Evolutionary conservation across 768 basidiomycete genomes (phyloP).

Genomic region (Termitomyces bulborhizus): DNA sequence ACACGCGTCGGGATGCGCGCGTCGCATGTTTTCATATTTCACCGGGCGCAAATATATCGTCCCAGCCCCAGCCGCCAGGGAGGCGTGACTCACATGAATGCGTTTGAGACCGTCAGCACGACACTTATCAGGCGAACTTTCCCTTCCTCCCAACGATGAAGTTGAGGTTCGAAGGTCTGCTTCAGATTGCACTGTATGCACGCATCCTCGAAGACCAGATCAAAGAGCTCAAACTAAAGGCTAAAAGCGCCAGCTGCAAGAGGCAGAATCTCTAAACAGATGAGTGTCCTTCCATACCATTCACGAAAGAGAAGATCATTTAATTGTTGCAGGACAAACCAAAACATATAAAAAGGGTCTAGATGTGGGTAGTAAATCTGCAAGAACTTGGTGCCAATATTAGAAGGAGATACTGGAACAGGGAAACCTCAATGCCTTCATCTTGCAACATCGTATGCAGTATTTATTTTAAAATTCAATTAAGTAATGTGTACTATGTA

Average conservation of each 20-base stretch:
- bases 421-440: no score
- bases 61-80: constrained; percentile 20
- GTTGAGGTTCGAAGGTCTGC: constrained; percentile 17
- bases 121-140: constrained; percentile 33
- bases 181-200: constrained; percentile 23
- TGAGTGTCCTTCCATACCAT: constrained; percentile 23
- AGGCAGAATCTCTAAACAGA: constrained; percentile 48
- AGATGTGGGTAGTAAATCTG: no score
- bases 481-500: no score
- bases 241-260: constrained; percentile 33
- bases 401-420: no score
- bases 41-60: constrained; percentile 33
- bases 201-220: constrained; percentile 23
- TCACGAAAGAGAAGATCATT: no score
- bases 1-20: no score
- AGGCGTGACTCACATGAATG: constrained; percentile 22
- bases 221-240: constrained; percentile 19
- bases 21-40: constrained; percentile 7
- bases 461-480: neutral
- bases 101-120: constrained; percentile 19
- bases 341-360: no score
- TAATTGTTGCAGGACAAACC: no score
- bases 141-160: constrained; percentile 27
- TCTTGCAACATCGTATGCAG: no score
- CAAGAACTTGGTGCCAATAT: no score